Evolutionary conservation across 192 early-diverging fungal species (phyloP).

Genomic region (Podila epicladia): DNA sequence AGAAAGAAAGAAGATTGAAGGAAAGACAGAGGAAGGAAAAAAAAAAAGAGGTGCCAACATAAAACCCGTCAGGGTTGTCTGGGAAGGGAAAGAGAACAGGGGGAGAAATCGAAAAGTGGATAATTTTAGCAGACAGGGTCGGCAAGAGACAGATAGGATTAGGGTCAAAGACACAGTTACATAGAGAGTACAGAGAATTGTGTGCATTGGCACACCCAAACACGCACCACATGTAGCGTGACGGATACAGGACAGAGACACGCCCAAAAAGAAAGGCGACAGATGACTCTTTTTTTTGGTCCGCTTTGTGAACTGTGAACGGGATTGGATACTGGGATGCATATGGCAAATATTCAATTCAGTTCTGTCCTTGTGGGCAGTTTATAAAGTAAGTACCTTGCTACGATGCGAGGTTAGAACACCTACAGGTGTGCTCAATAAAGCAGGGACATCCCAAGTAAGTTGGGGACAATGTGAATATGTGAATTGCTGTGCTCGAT

Average conservation of each 20-base stretch:
- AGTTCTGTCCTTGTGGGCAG: no score
- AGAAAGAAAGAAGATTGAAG: background rate
- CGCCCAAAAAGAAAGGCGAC: background rate
- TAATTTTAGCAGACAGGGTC: background rate
- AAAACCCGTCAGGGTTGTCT: background rate
- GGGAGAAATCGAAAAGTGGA: constrained; percentile 1
- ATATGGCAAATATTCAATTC: no score
- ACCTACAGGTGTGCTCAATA: no score
- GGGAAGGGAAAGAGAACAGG: background rate
- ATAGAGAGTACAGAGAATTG: background rate
- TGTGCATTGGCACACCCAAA: no score
- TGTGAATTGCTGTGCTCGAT: no score
- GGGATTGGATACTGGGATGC: no score
- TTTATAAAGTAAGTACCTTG: no score
- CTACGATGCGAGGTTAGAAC: no score
- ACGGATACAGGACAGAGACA: background rate
- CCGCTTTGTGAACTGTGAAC: background rate
- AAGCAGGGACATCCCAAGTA: no score
- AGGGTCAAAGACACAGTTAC: background rate
- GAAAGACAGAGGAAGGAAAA: background rate
- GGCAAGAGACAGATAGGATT: background rate
- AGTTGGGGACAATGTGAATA: no score
- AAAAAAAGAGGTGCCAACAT: no score
- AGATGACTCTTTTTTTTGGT: background rate
- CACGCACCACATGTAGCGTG: no score